A percentile compares a stretch with the other conserved stretches of the same genome.
Evolutionary conservation across 345 rosid genomes (phyloP).

Genomic region (Eutrema heterophyllum): DNA sequence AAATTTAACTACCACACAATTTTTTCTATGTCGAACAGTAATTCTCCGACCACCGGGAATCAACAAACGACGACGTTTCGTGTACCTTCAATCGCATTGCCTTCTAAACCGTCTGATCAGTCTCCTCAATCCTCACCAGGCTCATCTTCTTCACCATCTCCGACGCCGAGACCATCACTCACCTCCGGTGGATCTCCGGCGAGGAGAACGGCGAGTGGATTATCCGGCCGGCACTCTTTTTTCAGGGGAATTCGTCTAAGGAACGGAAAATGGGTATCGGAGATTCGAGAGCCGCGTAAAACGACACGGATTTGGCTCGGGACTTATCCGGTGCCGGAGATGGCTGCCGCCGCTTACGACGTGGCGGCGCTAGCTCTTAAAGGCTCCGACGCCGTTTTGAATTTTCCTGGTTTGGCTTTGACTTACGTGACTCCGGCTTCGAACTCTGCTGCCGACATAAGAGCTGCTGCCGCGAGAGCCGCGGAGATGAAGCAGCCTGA

Average conservation of each 20-base stretch:
- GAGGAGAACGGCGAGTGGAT: slow-evolving; percentile 2
- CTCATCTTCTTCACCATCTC: slow-evolving; percentile 19
- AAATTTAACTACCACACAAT: background rate
- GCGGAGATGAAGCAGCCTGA: slow-evolving; percentile 37
- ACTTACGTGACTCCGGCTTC: slow-evolving; percentile 52
- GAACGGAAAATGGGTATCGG: slow-evolving; percentile 81
- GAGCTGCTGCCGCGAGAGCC: slow-evolving; percentile 56
- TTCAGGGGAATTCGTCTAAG: slow-evolving; percentile 60
- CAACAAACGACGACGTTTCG: slow-evolving; percentile 8
- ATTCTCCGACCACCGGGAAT: slow-evolving; percentile 8
- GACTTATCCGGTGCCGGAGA: slow-evolving; percentile 62
- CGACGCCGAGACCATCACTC: slow-evolving; percentile 5
- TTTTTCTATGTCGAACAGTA: slow-evolving; percentile 18
- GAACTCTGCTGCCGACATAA: slow-evolving; percentile 44
- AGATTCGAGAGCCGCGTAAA: slow-evolving; percentile 74
- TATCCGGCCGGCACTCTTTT: slow-evolving; percentile 37
- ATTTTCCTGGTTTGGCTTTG: slow-evolving; percentile 44
- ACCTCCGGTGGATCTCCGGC: slow-evolving; percentile 14
- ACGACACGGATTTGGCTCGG: slow-evolving; percentile 71
- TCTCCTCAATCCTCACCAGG: slow-evolving; percentile 23
- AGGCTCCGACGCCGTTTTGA: slow-evolving; percentile 50
- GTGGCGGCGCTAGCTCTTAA: slow-evolving; percentile 73
- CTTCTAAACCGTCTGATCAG: slow-evolving; percentile 1
- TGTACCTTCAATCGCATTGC: slow-evolving; percentile 17
- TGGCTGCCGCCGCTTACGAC: slow-evolving; percentile 82